These are phyloP conservation scores for Yarrowia galli DNA, from an alignment of 1,139 yeast genomes.

Conservation along the genomic window DNA sequence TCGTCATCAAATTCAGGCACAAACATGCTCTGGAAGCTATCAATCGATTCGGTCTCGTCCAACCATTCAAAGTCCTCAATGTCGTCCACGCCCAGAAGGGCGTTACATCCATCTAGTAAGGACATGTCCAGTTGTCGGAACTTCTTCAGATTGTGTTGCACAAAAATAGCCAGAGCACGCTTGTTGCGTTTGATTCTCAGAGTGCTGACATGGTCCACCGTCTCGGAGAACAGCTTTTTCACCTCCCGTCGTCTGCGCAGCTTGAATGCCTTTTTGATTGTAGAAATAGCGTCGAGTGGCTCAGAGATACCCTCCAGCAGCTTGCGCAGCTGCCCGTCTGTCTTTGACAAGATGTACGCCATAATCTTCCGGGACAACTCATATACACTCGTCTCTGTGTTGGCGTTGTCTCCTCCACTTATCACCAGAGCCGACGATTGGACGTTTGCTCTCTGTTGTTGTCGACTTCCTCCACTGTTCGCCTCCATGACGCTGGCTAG, in stretches of 20 bases:
- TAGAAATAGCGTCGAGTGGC: not conserved
- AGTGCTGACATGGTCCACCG: slow-evolving; percentile 5
- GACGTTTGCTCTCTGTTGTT: not conserved
- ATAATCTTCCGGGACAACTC: not conserved
- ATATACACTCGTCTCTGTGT: not conserved
- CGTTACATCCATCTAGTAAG: slow-evolving; percentile 16
- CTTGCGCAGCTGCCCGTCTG: slow-evolving; percentile 9
- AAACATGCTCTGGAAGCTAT: slow-evolving; percentile 23
- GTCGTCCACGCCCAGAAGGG: slow-evolving; percentile 15
- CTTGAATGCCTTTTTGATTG: slow-evolving; percentile 1
- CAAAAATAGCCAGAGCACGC: slow-evolving; percentile 8
- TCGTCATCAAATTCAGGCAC: not conserved
- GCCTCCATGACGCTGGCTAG: slow-evolving; percentile 18
- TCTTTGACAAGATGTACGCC: not conserved
- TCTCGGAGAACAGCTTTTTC: not conserved
- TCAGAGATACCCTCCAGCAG: slow-evolving; percentile 5
- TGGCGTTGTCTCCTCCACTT: not conserved
- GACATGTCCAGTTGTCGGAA: slow-evolving; percentile 27
- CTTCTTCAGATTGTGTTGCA: slow-evolving; percentile 19
- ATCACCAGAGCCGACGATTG: not conserved
- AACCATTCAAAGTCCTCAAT: slow-evolving; percentile 33
- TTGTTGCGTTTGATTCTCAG: slow-evolving; percentile 1
- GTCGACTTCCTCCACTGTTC: not conserved
- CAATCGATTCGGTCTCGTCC: slow-evolving; percentile 23
- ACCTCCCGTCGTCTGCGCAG: slow-evolving; percentile 5